A percentile compares a stretch with the other conserved stretches of the same genome.
Evolutionary conservation across 2,329 filamentous ascomycete genomes (phyloP).

Genomic region (Ophiostoma piceae): DNA sequence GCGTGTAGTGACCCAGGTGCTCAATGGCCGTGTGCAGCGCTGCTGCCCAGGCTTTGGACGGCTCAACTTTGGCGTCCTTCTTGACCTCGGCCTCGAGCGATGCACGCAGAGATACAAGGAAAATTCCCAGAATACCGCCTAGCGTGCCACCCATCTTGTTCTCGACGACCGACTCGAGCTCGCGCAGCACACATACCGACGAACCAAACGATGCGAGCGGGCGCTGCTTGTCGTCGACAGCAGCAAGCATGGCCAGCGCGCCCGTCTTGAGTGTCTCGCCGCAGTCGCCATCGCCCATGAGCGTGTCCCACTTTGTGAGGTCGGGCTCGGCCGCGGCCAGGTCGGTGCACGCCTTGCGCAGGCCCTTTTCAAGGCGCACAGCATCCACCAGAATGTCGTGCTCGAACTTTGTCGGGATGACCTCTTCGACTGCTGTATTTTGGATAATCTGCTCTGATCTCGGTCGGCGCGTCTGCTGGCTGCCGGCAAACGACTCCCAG

Average conservation of each 20-base stretch:
- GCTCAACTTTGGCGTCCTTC: conserved; percentile 16
- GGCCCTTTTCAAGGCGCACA: conserved; percentile 45
- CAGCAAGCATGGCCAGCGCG: conserved; percentile 45
- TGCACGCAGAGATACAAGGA: conserved; percentile 46
- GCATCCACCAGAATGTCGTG: conserved; percentile 49
- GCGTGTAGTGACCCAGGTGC: conserved; percentile 49
- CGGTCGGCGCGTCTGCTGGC: conserved; percentile 39
- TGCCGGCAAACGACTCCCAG: conserved; percentile 50
- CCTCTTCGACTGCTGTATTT: neutral
- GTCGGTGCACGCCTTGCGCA: conserved; percentile 49
- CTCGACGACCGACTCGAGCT: conserved; percentile 52
- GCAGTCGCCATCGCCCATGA: conserved; percentile 63
- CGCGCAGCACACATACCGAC: conserved; percentile 43
- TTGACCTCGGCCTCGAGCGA: conserved; percentile 33
- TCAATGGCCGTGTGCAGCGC: conserved; percentile 42
- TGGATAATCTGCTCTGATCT: conserved; percentile 43
- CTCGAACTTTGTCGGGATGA: neutral
- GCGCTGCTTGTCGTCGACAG: conserved; percentile 33
- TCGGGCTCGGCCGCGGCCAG: conserved; percentile 56
- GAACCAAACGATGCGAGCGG: conserved; percentile 41
- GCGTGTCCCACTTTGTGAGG: conserved; percentile 57
- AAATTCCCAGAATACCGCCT: conserved; percentile 50
- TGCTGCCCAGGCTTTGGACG: conserved; percentile 40
- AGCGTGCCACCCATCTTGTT: conserved; percentile 46
- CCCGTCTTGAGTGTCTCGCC: conserved; percentile 57